phyloP scores from a whole-genome alignment of 2,329 filamentous ascomycete genomes.

The Falciphora oryzae region DNA sequence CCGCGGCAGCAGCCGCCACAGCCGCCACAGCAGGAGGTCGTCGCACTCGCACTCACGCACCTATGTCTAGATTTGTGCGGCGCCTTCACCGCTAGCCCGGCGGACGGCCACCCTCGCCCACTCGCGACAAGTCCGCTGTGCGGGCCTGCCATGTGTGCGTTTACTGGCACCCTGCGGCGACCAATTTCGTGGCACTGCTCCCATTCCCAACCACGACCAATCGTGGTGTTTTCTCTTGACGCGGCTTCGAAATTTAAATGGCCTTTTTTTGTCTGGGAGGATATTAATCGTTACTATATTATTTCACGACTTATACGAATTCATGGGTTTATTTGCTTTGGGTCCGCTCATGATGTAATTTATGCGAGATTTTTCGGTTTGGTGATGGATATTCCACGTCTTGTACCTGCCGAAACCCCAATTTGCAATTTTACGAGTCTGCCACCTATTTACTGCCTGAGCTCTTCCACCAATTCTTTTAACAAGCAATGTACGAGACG shows the following conservation, averaged over 20 bases:
- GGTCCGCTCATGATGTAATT: background rate
- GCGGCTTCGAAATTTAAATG: background rate
- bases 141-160: background rate
- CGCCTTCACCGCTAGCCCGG: background rate
- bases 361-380: background rate
- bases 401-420: no score
- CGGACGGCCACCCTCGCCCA: no score
- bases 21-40: conserved; percentile 31
- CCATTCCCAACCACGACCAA: background rate
- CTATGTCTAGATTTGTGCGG: conserved; percentile 36
- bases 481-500: no score
- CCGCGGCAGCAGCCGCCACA: conserved; percentile 32
- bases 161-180: background rate
- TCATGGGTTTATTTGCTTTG: background rate
- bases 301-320: background rate
- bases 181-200: background rate
- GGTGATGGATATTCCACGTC: no score
- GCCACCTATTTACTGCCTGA: no score
- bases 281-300: background rate
- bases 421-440: no score
- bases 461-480: no score
- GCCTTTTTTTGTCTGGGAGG: background rate
- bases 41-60: conserved; percentile 46
- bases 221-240: background rate
- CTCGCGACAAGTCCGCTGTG: no score